Percentiles rank a stretch among this genome's conserved stretches.
Evolutionary conservation across 768 basidiomycete species (phyloP).

Genomic region (Leccinum sublutescens): DNA sequence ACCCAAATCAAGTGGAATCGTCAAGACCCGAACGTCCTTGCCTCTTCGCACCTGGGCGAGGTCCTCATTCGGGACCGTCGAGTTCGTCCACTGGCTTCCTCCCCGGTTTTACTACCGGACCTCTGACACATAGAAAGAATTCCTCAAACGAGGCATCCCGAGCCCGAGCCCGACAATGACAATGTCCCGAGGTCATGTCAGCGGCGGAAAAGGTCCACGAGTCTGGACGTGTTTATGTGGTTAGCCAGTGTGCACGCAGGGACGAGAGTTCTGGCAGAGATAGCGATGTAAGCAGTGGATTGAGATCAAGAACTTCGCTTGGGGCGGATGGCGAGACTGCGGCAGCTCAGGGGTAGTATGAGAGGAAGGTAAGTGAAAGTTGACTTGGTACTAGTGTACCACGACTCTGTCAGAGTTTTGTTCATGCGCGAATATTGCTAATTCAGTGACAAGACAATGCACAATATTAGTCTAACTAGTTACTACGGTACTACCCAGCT

Average conservation of each 20-base stretch:
- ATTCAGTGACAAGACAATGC: no score
- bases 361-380: constrained; percentile 45
- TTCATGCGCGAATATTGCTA: no score
- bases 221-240: constrained; percentile 74
- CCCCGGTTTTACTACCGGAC: constrained; percentile 5
- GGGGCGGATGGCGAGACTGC: constrained; percentile 13
- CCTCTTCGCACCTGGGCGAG: constrained; percentile 84
- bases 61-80: constrained; percentile 94
- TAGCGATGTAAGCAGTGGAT: constrained; percentile 45
- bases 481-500: no score
- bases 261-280: constrained; percentile 57
- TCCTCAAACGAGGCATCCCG: constrained; percentile 40
- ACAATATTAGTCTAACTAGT: no score
- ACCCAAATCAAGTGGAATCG: constrained; percentile 99
- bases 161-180: constrained; percentile 34
- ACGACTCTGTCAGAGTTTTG: no score
- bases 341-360: constrained; percentile 15
- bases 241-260: constrained; percentile 61
- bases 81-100: constrained; percentile 42
- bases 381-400: constrained; percentile 10
- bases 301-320: constrained; percentile 40
- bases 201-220: constrained; percentile 48
- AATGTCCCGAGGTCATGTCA: constrained; percentile 34
- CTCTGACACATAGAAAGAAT: constrained; percentile 66
- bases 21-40: constrained; percentile 79